Percentiles rank a stretch among this genome's conserved stretches.
These are phyloP conservation scores for Hysterium pulicare DNA, from an alignment of 2,329 filamentous ascomycete species.

Conservation along the genomic window DNA sequence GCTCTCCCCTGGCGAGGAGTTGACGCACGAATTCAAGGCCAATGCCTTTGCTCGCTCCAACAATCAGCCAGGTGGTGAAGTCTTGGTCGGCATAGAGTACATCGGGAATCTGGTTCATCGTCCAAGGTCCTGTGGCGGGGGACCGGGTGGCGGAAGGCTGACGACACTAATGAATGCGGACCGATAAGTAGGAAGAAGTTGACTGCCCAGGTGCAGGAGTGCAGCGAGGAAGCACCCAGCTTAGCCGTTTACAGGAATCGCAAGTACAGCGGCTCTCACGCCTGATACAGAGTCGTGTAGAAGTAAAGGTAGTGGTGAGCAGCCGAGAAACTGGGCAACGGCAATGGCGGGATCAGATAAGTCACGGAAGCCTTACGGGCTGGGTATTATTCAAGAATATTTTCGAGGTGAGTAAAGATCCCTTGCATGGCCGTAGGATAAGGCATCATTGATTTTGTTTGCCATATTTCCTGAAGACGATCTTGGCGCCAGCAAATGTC, in stretches of 20 bases:
- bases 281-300: neutral
- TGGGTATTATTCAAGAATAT: too few species aligned
- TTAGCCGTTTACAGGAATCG: neutral
- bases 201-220: neutral
- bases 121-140: conserved; percentile 6
- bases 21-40: conserved; percentile 54
- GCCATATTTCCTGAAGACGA: too few species aligned
- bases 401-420: too few species aligned
- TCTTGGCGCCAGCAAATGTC: too few species aligned
- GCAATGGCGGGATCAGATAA: neutral
- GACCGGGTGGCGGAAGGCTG: neutral
- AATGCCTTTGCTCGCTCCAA: conserved; percentile 48
- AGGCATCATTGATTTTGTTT: too few species aligned
- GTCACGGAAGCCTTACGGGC: neutral
- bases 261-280: neutral
- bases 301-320: neutral
- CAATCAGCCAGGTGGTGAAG: conserved; percentile 45
- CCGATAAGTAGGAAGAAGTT: neutral
- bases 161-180: neutral
- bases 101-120: conserved; percentile 45
- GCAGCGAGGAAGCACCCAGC: neutral
- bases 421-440: too few species aligned
- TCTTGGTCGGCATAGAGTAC: conserved; percentile 40
- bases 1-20: conserved; percentile 45
- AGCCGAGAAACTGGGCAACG: neutral